A percentile compares a stretch with the other conserved stretches of the same genome.
phyloP scores from a whole-genome alignment of 2,329 filamentous ascomycete genomes.

The Epichloe uncinata region DNA sequence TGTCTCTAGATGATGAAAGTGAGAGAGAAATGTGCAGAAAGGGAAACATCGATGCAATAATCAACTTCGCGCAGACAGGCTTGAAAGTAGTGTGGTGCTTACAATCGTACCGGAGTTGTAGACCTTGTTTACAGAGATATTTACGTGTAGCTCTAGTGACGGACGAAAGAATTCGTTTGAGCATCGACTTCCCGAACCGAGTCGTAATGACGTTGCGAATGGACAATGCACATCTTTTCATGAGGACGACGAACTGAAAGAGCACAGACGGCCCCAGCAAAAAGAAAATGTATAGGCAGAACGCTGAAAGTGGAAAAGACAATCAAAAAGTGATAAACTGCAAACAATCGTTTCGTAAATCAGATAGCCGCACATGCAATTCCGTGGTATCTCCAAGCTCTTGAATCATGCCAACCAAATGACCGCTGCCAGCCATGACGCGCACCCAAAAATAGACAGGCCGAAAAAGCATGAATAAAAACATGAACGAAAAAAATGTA shows the following conservation, averaged over 20 bases:
- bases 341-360: not conserved
- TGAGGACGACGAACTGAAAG: not conserved
- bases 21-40: not conserved
- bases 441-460: not conserved
- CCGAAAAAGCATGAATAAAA: conserved; percentile 2
- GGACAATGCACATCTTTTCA: not conserved
- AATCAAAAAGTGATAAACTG: not conserved
- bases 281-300: not conserved
- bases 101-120: not conserved
- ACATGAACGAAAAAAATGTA: not conserved
- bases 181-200: not conserved
- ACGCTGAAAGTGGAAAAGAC: too few relatives aligned
- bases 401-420: conserved; percentile 6
- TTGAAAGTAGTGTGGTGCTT: too few relatives aligned
- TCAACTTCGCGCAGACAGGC: too few relatives aligned
- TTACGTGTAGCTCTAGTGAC: not conserved
- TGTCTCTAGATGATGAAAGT: not conserved
- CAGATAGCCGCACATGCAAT: conserved; percentile 4
- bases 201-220: not conserved
- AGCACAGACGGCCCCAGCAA: not conserved
- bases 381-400: conserved; percentile 12
- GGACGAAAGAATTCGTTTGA: not conserved
- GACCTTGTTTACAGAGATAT: not conserved
- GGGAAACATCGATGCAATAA: not conserved
- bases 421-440: conserved; percentile 4